Conservation (phyloP, 768 basidiomycete genomes). For the Suillus clintonianus region DNA sequence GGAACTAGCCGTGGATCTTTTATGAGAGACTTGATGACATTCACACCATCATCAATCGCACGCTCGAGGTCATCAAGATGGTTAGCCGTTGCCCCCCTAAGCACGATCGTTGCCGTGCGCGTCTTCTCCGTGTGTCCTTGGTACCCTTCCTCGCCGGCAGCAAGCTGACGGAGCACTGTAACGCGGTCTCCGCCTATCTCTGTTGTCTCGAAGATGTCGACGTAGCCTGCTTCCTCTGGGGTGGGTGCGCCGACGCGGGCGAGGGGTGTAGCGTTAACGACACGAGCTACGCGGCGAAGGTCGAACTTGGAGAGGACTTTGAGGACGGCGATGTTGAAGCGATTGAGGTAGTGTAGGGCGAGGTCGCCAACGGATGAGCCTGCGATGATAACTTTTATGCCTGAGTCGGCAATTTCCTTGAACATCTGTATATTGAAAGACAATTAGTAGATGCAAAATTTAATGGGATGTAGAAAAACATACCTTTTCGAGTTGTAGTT, state of each 20-base stretch:
- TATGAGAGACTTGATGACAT: constrained; percentile 89
- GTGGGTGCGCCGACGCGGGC: constrained; percentile 96
- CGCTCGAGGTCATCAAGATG: constrained; percentile 94
- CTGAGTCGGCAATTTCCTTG: constrained; percentile 95
- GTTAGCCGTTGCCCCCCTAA: constrained; percentile 94
- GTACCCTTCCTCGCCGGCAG: constrained; percentile 63
- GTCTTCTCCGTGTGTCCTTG: constrained; percentile 68
- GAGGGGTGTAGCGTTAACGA: constrained; percentile 94
- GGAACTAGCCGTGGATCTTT: constrained; percentile 90
- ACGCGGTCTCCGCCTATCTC: constrained; percentile 98
- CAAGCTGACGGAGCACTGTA: constrained; percentile 89
- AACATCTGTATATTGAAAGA: constrained; percentile 70
- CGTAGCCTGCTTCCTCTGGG: constrained; percentile 91
- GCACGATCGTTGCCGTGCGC: constrained; percentile 89
- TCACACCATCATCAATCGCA: constrained; percentile 95
- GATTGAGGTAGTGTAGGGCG: constrained; percentile 94
- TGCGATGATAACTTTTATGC: constrained; percentile 91
- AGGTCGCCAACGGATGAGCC: constrained; percentile 94
- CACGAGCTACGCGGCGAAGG: constrained; percentile 89
- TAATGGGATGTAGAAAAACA: not conserved
- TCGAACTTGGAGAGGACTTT: constrained; percentile 99
- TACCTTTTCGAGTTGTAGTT: constrained; percentile 93
- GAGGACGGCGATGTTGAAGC: constrained; percentile 90
- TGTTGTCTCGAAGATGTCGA: constrained; percentile 92
- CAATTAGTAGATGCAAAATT: constrained; percentile 2